These are phyloP conservation scores for Acacia concinna DNA, from an alignment of 331 rosid genomes.

Conservation along the genomic window DNA sequence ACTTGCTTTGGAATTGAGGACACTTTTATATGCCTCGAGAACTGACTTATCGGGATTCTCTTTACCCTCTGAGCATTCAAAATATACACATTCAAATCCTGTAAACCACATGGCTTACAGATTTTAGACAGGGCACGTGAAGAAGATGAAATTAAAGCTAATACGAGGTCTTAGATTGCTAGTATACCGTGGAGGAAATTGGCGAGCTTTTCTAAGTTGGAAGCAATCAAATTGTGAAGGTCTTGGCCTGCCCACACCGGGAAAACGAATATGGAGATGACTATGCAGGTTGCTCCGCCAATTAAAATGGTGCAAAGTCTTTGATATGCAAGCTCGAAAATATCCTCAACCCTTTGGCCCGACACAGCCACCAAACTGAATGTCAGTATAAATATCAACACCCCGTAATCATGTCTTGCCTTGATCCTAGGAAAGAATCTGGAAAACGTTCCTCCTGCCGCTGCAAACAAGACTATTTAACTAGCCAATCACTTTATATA, in stretches of 20 bases:
- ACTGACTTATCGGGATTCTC: slow-evolving; percentile 40
- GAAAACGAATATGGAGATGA: slow-evolving; percentile 59
- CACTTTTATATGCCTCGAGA: slow-evolving; percentile 65
- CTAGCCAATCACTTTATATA: background rate
- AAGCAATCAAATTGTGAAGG: slow-evolving; percentile 73
- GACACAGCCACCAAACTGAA: slow-evolving; percentile 79
- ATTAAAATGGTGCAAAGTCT: slow-evolving; percentile 65
- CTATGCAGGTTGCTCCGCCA: slow-evolving; percentile 71
- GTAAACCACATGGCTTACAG: slow-evolving; percentile 5
- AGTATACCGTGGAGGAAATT: slow-evolving; percentile 61
- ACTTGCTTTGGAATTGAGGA: slow-evolving; percentile 64
- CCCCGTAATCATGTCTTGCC: slow-evolving; percentile 80
- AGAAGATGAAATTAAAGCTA: too few relatives aligned
- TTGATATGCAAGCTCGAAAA: slow-evolving; percentile 59
- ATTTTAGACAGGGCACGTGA: too few relatives aligned
- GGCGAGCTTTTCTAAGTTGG: slow-evolving; percentile 69
- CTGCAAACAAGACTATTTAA: slow-evolving; percentile 38
- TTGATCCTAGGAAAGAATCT: slow-evolving; percentile 75
- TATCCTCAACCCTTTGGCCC: slow-evolving; percentile 53
- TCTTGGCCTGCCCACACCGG: slow-evolving; percentile 96
- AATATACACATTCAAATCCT: slow-evolving; percentile 72
- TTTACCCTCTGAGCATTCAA: slow-evolving; percentile 41
- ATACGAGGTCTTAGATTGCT: background rate
- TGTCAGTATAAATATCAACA: slow-evolving; percentile 77
- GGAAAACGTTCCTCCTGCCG: slow-evolving; percentile 63